A percentile compares a stretch with the other conserved stretches of the same genome.
phyloP scores from a whole-genome alignment of 2,329 filamentous ascomycete species.

The Aspergillus brasiliensis region DNA sequence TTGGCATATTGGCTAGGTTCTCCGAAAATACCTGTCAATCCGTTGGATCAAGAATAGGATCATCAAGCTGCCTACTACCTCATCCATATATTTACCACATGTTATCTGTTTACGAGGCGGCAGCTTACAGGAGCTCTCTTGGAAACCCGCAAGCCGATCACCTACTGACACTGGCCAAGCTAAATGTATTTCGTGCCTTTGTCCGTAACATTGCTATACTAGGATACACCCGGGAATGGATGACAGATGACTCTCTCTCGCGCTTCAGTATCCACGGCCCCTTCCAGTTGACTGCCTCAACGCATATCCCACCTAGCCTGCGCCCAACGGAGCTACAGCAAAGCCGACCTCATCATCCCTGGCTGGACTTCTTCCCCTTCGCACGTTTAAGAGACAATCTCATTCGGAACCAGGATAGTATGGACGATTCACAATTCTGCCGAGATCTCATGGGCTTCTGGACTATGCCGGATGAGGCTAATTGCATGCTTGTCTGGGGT shows the following conservation, averaged over 20 bases:
- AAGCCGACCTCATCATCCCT: conserved; percentile 9
- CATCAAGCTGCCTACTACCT: background rate
- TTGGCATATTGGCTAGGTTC: background rate
- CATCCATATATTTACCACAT: background rate
- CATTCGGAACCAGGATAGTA: conserved; percentile 1
- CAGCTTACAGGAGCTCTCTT: conserved; percentile 25
- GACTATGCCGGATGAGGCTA: background rate
- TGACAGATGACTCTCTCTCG: background rate
- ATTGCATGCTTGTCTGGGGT: conserved; percentile 1
- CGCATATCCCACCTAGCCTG: background rate
- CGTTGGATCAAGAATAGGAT: background rate
- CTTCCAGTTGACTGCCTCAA: background rate
- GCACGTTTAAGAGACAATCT: conserved; percentile 3
- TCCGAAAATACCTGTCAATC: background rate
- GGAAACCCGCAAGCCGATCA: conserved; percentile 30
- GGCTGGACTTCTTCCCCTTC: conserved; percentile 14
- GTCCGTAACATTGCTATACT: conserved; percentile 29
- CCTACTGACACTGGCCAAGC: conserved; percentile 35
- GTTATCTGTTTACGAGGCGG: conserved; percentile 16
- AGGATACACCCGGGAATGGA: conserved; percentile 18
- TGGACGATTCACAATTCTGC: background rate
- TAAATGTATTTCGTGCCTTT: conserved; percentile 41
- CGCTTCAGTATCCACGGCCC: background rate
- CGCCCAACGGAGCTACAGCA: background rate
- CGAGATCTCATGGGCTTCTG: background rate